A percentile compares a stretch with the other conserved stretches of the same genome.
phyloP scores from a whole-genome alignment of 345 rosid genomes.

The Ricinus communis region DNA sequence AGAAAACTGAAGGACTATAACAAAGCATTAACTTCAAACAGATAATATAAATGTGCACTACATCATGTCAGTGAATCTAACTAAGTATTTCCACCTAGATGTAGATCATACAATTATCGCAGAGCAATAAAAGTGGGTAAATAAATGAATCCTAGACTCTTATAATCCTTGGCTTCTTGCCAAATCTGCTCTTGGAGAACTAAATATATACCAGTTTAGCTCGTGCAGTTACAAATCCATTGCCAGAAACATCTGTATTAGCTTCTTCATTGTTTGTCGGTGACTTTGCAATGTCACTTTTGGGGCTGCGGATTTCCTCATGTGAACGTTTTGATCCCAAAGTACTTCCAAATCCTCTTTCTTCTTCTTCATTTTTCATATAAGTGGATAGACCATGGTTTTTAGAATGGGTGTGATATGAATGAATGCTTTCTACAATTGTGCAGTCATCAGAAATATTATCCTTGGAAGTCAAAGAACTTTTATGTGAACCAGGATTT shows the following conservation, averaged over 20 bases:
- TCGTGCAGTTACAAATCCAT: conserved; percentile 85
- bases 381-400: conserved; percentile 23
- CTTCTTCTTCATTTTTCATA: conserved; percentile 47
- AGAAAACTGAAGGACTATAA: neutral
- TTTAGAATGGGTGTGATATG: conserved; percentile 30
- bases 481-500: conserved; percentile 33
- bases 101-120: neutral
- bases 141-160: neutral
- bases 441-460: conserved; percentile 48
- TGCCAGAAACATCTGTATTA: conserved; percentile 46
- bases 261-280: conserved; percentile 46
- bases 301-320: conserved; percentile 49
- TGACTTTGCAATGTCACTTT: conserved; percentile 33
- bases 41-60: too few species aligned
- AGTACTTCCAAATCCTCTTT: conserved; percentile 43
- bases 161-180: neutral
- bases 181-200: neutral
- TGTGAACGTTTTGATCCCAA: conserved; percentile 63
- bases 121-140: neutral
- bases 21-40: neutral
- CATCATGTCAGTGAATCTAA: too few species aligned
- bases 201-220: conserved; percentile 69
- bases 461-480: conserved; percentile 40
- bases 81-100: neutral
- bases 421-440: conserved; percentile 40